Percentiles rank a stretch among this genome's conserved stretches.
phyloP scores from a whole-genome alignment of 73 alveolate genomes.

The Tetrahymena malaccensis region DNA sequence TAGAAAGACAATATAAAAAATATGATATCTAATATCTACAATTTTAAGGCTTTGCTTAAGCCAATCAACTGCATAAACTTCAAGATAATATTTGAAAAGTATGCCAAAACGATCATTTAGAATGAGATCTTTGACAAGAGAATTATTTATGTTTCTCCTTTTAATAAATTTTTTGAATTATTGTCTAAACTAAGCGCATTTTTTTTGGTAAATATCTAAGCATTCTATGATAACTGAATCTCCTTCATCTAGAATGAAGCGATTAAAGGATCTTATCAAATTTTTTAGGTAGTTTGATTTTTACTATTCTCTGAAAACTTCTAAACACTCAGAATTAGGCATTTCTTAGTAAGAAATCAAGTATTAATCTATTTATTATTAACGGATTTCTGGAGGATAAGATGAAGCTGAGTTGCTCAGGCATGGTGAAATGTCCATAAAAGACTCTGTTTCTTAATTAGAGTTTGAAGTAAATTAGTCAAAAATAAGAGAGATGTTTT shows the following conservation, averaged over 20 bases:
- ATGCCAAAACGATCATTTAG: background rate
- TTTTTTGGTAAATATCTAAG: background rate
- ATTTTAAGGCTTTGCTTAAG: background rate
- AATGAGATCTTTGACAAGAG: background rate
- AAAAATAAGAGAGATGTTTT: background rate
- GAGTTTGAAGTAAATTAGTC: background rate
- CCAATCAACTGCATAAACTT: background rate
- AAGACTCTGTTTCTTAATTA: background rate
- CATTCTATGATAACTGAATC: background rate
- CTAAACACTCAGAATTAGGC: background rate
- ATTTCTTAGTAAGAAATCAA: background rate
- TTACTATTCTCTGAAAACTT: background rate
- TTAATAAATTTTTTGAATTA: background rate
- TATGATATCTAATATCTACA: background rate
- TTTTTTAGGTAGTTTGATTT: background rate
- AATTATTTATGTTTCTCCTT: background rate
- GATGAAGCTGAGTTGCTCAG: background rate
- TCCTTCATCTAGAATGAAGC: background rate
- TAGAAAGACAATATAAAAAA: background rate
- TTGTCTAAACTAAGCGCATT: background rate
- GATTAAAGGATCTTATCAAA: background rate
- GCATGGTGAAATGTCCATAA: background rate
- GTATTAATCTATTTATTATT: background rate
- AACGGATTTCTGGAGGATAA: background rate
- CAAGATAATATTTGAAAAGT: background rate